Evolutionary conservation across 106 monocot genomes (phyloP).

Genomic region (Alisma plantagoaquatica): DNA sequence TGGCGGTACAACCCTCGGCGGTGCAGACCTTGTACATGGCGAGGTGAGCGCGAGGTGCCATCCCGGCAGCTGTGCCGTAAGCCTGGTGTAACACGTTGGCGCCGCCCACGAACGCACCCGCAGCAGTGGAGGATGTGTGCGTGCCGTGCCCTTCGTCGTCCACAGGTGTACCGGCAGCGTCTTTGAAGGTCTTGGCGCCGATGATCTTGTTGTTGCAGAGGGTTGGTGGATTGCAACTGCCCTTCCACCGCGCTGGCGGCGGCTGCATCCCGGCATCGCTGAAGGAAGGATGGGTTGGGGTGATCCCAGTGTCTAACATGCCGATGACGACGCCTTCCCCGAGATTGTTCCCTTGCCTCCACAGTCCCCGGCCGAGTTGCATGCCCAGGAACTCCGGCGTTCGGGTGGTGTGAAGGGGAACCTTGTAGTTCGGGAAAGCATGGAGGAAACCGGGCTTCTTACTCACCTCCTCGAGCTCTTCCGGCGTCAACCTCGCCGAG

Average conservation of each 20-base stretch:
- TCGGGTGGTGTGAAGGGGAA: no score
- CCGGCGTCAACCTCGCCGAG: no score
- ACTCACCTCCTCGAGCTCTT: no score
- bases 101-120: not conserved
- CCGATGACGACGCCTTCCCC: slow-evolving; percentile 4
- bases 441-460: no score
- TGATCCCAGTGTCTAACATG: slow-evolving; percentile 5
- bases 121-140: not conserved
- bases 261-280: not conserved
- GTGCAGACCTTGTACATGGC: no score
- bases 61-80: not conserved
- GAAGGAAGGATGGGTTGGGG: no score
- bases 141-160: not conserved
- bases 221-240: not conserved
- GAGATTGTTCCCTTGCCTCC: no score
- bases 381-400: no score
- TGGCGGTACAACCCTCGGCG: no score
- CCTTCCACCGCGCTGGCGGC: slow-evolving; percentile 2
- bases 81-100: not conserved
- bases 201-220: not conserved
- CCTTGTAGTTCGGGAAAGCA: no score
- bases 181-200: not conserved
- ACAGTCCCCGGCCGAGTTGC: no score
- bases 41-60: not conserved
- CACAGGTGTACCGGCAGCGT: not conserved